These are phyloP conservation scores for Hypholoma fasciculare DNA, from an alignment of 768 basidiomycete species.

Conservation along the genomic window DNA sequence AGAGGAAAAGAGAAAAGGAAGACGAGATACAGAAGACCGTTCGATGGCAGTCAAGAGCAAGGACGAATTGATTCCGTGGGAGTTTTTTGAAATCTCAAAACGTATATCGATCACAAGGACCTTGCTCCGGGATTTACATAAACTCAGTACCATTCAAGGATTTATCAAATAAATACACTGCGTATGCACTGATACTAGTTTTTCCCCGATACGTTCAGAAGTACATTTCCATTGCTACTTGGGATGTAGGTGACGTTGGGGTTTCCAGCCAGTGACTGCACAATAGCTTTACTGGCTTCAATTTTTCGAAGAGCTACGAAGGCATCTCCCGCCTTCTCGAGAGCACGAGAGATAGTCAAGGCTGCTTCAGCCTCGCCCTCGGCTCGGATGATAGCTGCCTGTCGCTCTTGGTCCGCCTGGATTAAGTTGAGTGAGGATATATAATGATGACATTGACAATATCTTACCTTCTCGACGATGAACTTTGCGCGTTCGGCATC, in stretches of 20 bases:
- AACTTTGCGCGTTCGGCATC: slow-evolving; percentile 99
- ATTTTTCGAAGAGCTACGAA: slow-evolving; percentile 95
- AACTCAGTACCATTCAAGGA: too few relatives aligned
- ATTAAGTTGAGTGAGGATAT: slow-evolving; percentile 11
- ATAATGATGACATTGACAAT: not conserved
- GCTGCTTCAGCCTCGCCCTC: slow-evolving; percentile 99
- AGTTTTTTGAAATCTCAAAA: slow-evolving; percentile 35
- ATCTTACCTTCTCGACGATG: slow-evolving; percentile 90
- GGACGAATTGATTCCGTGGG: slow-evolving; percentile 37
- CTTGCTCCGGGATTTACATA: not conserved
- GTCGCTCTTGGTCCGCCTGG: slow-evolving; percentile 98
- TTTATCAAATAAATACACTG: too few relatives aligned
- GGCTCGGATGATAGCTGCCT: slow-evolving; percentile 96
- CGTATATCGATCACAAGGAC: slow-evolving; percentile 17
- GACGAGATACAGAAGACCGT: slow-evolving; percentile 39
- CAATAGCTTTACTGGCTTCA: slow-evolving; percentile 98
- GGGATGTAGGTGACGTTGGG: slow-evolving; percentile 91
- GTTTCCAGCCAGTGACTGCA: slow-evolving; percentile 74
- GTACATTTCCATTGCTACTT: slow-evolving; percentile 72
- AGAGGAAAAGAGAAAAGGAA: slow-evolving; percentile 48
- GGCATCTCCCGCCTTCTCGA: slow-evolving; percentile 94
- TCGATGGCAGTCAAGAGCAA: slow-evolving; percentile 50
- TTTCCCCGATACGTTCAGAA: slow-evolving; percentile 77
- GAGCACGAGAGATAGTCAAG: slow-evolving; percentile 83
- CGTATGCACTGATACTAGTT: slow-evolving; percentile 29